Evolutionary conservation across 1,284 basidiomycete species (phyloP).

Genomic region (Boletus semigastroideus): DNA sequence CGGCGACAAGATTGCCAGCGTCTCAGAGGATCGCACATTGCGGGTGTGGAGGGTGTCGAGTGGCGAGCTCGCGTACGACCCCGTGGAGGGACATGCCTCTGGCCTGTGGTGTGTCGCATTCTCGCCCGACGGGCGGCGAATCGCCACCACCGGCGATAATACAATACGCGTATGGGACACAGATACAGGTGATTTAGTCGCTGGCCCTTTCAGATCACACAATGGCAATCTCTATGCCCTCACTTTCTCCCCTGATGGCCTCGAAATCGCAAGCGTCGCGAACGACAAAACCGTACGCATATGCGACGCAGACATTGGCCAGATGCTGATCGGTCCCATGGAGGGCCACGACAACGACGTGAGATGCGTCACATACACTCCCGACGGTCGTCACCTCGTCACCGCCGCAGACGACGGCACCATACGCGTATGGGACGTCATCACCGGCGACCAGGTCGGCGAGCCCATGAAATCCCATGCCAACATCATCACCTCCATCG

Average conservation of each 20-base stretch:
- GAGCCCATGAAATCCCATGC: slow-evolving; percentile 34
- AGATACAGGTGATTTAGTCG: slow-evolving; percentile 26
- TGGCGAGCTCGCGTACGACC: slow-evolving; percentile 26
- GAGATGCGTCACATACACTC: slow-evolving; percentile 30
- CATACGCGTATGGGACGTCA: slow-evolving; percentile 31
- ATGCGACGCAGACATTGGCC: slow-evolving; percentile 34
- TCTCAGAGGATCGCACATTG: slow-evolving; percentile 29
- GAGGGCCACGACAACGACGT: slow-evolving; percentile 32
- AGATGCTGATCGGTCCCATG: slow-evolving; percentile 28
- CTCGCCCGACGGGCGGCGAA: slow-evolving; percentile 32
- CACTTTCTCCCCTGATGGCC: slow-evolving; percentile 33
- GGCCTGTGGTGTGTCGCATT: slow-evolving; percentile 34
- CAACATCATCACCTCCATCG: slow-evolving; percentile 30
- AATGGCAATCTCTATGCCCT: slow-evolving; percentile 32
- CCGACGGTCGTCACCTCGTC: slow-evolving; percentile 27
- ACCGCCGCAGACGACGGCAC: slow-evolving; percentile 32
- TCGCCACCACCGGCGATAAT: slow-evolving; percentile 35
- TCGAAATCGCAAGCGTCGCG: slow-evolving; percentile 33
- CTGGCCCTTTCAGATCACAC: slow-evolving; percentile 33
- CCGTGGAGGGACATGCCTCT: slow-evolving; percentile 28
- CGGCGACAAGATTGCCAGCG: slow-evolving; percentile 28
- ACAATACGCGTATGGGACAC: slow-evolving; percentile 35
- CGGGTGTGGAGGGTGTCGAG: slow-evolving; percentile 30
- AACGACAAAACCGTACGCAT: slow-evolving; percentile 31
- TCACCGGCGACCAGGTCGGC: slow-evolving; percentile 29